Conservation (phyloP, 441 rosid species). For the Capsella rubella region DNA sequence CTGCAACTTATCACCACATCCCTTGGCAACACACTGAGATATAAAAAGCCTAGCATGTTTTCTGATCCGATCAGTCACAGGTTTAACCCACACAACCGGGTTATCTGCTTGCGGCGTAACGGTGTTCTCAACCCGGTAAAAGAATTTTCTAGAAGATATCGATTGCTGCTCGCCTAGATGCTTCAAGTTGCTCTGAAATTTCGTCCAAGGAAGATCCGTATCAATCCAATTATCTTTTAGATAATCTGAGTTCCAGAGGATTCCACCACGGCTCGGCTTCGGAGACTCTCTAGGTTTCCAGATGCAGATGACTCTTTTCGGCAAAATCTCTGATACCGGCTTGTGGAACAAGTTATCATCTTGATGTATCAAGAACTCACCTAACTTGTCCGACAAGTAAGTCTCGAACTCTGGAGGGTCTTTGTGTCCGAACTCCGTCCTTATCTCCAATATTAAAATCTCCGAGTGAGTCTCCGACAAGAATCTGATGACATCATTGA, state of each 20-base stretch:
- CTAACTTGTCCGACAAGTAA: conserved; percentile 67
- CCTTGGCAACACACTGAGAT: conserved; percentile 60
- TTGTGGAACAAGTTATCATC: conserved; percentile 71
- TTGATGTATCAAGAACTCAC: conserved; percentile 68
- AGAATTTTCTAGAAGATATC: conserved; percentile 59
- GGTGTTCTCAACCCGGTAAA: conserved; percentile 90
- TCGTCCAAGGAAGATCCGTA: conserved; percentile 86
- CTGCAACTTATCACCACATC: conserved; percentile 70
- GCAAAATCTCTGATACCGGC: conserved; percentile 68
- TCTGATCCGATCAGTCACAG: conserved; percentile 75
- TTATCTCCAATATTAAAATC: conserved; percentile 76
- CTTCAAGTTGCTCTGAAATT: conserved; percentile 76
- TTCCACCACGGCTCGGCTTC: conserved; percentile 63
- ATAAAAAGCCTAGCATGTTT: conserved; percentile 84
- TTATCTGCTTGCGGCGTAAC: conserved; percentile 86
- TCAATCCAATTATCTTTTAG: conserved; percentile 88
- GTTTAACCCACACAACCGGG: conserved; percentile 73
- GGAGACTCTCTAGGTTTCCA: conserved; percentile 87
- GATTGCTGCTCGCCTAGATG: conserved; percentile 63
- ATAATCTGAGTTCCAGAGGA: conserved; percentile 70
- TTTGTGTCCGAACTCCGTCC: conserved; percentile 81
- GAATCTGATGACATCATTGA: conserved; percentile 74
- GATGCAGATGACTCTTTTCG: conserved; percentile 75
- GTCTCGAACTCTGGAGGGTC: conserved; percentile 82
- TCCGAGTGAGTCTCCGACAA: conserved; percentile 81